Base-by-base conservation (phyloP, 2,329 filamentous ascomycete genomes). In the Fusarium xylarioides region DNA sequence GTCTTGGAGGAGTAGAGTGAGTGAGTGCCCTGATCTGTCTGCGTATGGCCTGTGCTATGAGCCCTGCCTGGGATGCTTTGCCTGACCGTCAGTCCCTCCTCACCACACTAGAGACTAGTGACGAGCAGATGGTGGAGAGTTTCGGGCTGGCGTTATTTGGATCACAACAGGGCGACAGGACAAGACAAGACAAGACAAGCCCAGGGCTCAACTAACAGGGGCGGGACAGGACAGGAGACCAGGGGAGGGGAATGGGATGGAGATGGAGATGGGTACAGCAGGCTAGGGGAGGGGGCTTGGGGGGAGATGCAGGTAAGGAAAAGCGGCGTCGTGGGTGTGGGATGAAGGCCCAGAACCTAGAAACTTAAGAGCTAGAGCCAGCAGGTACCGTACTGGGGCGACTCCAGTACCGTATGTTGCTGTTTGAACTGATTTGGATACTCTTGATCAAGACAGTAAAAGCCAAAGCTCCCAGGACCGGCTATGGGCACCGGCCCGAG, bases 291-390 rank as follows among this genome's bases (percentile, higher is more conserved):
- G 47, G 30, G 46, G 30, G 11, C n/a, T 23, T 23, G n/a, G 40
- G 70, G 67, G 37, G 43, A 65, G 65, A 77, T 77, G 76, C 74
- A 77, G 74, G 76, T 76, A 76, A 77, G 64, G 72, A 66, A 77
- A 77, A 76, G 70, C 68, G 69, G 74, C 74, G 75, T 65, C 66
- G 58, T 71, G 65, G 70, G 68, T 73, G 71, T 74, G 69, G 74
- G 67, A 74, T 68, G 53, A 70, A 76, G 61, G 66, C 58, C 67
- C 74, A 75, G 75, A 77, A 77, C 71, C 55, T 71, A 54, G 70
- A 66, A 73, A 69, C 71, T 63, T 18, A 14, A 53, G 64, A 67
- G 68, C 34, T 40, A 59, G 40, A 57, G n/a, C 56, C 37, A 38
- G 56, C 14, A 52, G 21, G 50, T 66, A 66, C 30, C 30, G 38